Conservation (phyloP, 2,329 filamentous ascomycete species). For the Parasarocladium wereldwijsianum region DNA sequence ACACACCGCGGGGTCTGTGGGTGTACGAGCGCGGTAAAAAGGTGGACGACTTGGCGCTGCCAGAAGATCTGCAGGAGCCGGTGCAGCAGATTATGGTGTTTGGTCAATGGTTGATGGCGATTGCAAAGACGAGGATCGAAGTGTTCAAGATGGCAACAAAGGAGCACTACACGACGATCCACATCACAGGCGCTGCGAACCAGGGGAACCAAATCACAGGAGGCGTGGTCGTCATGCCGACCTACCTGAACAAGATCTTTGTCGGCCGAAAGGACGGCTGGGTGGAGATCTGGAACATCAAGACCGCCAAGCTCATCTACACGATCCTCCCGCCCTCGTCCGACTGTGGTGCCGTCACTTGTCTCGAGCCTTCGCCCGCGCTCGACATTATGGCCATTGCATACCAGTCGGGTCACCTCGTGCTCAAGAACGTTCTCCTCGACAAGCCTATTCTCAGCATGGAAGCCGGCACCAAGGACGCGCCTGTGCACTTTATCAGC, state of each 20-base stretch:
- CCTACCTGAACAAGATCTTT: constrained; percentile 91
- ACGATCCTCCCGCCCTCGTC: constrained; percentile 66
- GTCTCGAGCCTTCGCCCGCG: constrained; percentile 69
- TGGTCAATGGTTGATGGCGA: constrained; percentile 81
- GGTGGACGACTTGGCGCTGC: constrained; percentile 57
- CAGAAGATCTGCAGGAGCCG: constrained; percentile 50
- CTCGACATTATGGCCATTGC: constrained; percentile 79
- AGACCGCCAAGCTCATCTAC: constrained; percentile 80
- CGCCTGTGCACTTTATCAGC: constrained; percentile 65
- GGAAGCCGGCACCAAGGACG: constrained; percentile 48
- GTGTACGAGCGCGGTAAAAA: constrained; percentile 85
- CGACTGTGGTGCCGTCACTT: constrained; percentile 68
- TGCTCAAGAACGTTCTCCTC: constrained; percentile 67
- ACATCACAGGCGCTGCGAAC: constrained; percentile 38
- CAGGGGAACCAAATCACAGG: constrained; percentile 59
- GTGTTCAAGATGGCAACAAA: constrained; percentile 75
- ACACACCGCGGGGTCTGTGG: constrained; percentile 59
- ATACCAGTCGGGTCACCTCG: constrained; percentile 63
- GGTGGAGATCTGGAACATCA: constrained; percentile 96
- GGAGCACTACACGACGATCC: constrained; percentile 83
- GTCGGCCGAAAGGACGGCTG: constrained; percentile 75
- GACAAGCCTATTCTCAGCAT: constrained; percentile 61
- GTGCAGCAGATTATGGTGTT: constrained; percentile 69
- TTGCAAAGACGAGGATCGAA: constrained; percentile 60
- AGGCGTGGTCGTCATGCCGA: constrained; percentile 76